Conservation (phyloP, 2,329 filamentous ascomycete genomes). For the Allantophomopsis lycopodina region DNA sequence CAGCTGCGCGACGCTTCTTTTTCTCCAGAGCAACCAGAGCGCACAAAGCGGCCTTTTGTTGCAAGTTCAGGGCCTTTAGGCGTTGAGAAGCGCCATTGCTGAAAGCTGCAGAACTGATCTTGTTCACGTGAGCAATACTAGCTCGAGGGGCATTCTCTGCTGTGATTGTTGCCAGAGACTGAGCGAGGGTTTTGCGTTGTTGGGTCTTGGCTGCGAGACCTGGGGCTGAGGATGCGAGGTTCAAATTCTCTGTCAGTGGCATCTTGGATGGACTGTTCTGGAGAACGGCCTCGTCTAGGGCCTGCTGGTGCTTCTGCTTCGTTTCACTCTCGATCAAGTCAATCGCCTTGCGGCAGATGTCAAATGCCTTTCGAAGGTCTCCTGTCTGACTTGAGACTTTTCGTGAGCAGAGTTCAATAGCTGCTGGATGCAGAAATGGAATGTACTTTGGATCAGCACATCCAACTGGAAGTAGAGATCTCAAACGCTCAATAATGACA, state of each 20-base stretch:
- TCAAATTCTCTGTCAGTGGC: constrained; percentile 69
- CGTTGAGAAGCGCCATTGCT: constrained; percentile 78
- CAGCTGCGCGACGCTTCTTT: constrained; percentile 42
- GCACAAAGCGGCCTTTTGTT: constrained; percentile 92
- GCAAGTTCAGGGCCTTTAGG: constrained; percentile 77
- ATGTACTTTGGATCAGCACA: constrained; percentile 43
- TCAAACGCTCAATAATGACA: constrained; percentile 75
- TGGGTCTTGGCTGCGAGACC: constrained; percentile 20
- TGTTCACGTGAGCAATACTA: constrained; percentile 81
- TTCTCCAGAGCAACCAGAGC: constrained; percentile 79
- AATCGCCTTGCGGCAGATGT: constrained; percentile 80
- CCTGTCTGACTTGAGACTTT: constrained; percentile 92
- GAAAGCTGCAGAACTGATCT: constrained; percentile 79
- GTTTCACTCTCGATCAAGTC: constrained; percentile 83
- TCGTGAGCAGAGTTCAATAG: constrained; percentile 85
- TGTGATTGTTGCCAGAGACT: constrained; percentile 44
- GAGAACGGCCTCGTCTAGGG: constrained; percentile 37
- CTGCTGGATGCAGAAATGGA: constrained; percentile 86
- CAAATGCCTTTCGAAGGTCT: constrained; percentile 88
- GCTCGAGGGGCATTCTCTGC: constrained; percentile 74
- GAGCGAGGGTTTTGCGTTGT: constrained; percentile 25
- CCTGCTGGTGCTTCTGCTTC: constrained; percentile 55
- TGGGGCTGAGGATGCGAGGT: constrained; percentile 45
- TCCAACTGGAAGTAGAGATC: constrained; percentile 50
- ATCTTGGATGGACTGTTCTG: constrained; percentile 57